Percentiles rank a stretch among this genome's conserved stretches.
phyloP scores from a whole-genome alignment of 345 rosid species.

The Populus nigra region DNA sequence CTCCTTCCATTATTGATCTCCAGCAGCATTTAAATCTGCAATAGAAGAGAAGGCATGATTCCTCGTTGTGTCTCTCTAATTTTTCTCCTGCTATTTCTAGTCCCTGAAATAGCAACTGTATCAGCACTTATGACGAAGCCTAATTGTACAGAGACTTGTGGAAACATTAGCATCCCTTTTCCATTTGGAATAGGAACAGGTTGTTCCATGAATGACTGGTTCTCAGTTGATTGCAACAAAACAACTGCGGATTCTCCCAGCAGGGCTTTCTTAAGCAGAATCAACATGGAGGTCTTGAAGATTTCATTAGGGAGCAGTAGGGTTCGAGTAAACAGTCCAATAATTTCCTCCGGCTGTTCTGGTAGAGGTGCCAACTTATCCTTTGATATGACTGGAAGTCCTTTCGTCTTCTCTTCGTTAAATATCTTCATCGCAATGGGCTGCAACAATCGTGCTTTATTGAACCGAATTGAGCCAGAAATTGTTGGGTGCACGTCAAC shows the following conservation, averaged over 20 bases:
- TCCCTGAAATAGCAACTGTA: too few species aligned
- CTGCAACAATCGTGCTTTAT: constrained; percentile 1
- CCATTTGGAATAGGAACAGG: background rate
- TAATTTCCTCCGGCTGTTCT: background rate
- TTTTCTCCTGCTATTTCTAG: too few species aligned
- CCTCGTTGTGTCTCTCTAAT: too few species aligned
- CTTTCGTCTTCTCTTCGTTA: background rate
- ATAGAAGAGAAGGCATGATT: too few species aligned
- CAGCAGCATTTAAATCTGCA: too few species aligned
- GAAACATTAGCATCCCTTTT: too few species aligned
- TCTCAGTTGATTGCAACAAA: constrained; percentile 4
- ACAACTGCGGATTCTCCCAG: background rate
- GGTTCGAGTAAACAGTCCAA: background rate
- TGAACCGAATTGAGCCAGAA: background rate
- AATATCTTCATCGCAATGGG: constrained; percentile 9
- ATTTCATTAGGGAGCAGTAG: too few species aligned
- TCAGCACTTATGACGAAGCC: too few species aligned
- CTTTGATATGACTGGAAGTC: constrained; percentile 2
- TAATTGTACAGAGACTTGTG: too few species aligned
- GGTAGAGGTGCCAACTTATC: too few species aligned
- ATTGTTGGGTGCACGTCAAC: background rate
- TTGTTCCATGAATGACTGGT: background rate
- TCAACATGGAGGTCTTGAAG: background rate
- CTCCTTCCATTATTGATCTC: too few species aligned
- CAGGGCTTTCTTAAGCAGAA: background rate